A percentile compares a stretch with the other conserved stretches of the same genome.
phyloP scores from a whole-genome alignment of 495 filamentous ascomycete genomes.

The Podospora appendiculata region DNA sequence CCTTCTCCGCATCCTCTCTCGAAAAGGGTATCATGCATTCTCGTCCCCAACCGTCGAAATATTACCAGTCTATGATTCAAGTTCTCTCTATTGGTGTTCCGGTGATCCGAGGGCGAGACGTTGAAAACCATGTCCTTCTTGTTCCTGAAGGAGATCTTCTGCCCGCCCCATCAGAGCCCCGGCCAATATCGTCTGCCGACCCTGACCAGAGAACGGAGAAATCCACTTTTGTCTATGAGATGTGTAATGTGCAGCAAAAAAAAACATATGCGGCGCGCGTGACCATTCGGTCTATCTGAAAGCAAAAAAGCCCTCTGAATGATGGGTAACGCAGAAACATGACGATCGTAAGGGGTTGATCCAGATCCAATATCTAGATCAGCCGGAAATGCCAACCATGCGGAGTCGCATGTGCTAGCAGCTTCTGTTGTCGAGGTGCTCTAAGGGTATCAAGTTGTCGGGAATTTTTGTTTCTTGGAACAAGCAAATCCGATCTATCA shows the following conservation, averaged over 20 bases:
- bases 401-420: constrained; percentile 17
- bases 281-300: constrained; percentile 33
- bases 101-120: no score
- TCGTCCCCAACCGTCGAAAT: constrained; percentile 33
- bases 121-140: no score
- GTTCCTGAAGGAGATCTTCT: no score
- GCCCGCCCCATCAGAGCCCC: neutral
- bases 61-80: constrained; percentile 35
- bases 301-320: constrained; percentile 34
- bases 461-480: constrained; percentile 10
- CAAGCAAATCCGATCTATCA: constrained; percentile 27
- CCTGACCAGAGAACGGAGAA: constrained; percentile 43
- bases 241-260: constrained; percentile 23
- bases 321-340: constrained; percentile 34
- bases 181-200: constrained; percentile 16
- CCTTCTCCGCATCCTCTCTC: constrained; percentile 11
- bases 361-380: constrained; percentile 25
- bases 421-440: constrained; percentile 21
- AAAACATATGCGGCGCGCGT: constrained; percentile 25
- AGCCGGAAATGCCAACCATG: constrained; percentile 21
- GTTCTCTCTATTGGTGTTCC: constrained; percentile 16
- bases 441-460: constrained; percentile 38
- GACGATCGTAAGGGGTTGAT: constrained; percentile 28
- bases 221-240: constrained; percentile 57
- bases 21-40: constrained; percentile 32